Evolutionary conservation across 2,329 filamentous ascomycete genomes (phyloP), one percentile per base, ranked within the genome.

Genomic region (Talaromyces sp.): DNA sequence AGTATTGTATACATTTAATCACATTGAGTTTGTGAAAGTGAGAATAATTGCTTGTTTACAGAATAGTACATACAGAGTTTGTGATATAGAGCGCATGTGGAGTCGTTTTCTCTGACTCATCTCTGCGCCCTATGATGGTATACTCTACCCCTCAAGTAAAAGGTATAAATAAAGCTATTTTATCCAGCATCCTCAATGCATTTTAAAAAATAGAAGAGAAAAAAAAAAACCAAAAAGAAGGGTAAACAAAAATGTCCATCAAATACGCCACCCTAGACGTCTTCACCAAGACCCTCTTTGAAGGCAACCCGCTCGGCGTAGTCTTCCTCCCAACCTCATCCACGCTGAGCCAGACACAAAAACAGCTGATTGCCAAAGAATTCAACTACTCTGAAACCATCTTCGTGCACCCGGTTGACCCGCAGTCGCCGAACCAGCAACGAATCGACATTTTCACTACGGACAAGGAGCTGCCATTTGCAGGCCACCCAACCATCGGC

Each of bases 381-480:
- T 86, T 85, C 75, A 85, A 85, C 65, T 74, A 83, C 42, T 84
- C 82, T 0, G 84, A 86, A 65, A 84, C 81, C 0, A 81, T 84
- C 27, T 85, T 86, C 64, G 69, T 85, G 19, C 78, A 84, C 60
- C 67, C 68, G 9, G 59, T 62, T 62, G 17, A 55, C 62, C 17
- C 54, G 28, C 22, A 52, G 10, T 33, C 28, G n/a, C 61, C 57
- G 33, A 68, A 68, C 25, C 68, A 65, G 27, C 61, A 55, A 44
- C 47, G 58, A 32, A 74, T 85, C 57, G 80, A 85, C 67, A 86
- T 86, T 66, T 85, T 85, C 74, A 80, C 80, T 47, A 76, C 77
- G 0, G 70, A 73, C 8, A 67, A 65, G 11, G 84, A 86, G 69
- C 67, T 86, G 17, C 82, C 84, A 8, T 85, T 86, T 65, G 84